Evolutionary conservation across 345 rosid genomes (phyloP).

Genomic region (Rhizophora mangle): DNA sequence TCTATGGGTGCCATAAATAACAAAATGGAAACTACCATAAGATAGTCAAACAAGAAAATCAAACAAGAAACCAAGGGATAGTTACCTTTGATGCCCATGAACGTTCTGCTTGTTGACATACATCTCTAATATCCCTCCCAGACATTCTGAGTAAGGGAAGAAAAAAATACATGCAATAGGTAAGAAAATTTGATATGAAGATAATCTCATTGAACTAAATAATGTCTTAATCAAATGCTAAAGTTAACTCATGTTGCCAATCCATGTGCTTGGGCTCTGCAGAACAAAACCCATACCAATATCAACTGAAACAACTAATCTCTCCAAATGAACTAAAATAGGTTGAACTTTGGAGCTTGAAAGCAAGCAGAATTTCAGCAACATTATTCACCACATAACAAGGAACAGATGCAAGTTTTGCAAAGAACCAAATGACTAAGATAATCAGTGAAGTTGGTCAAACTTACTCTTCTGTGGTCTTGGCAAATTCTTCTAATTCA

Average conservation of each 20-base stretch:
- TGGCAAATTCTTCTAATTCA: constrained; percentile 67
- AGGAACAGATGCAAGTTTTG: neutral
- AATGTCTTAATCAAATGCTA: neutral
- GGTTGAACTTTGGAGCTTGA: neutral
- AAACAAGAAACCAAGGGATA: neutral
- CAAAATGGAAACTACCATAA: neutral
- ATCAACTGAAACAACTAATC: neutral
- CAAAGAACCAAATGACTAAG: neutral
- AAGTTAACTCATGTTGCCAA: neutral
- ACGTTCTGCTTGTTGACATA: constrained; percentile 92
- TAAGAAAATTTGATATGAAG: neutral
- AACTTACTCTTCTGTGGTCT: constrained; percentile 56
- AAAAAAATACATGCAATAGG: neutral
- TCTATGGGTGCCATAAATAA: constrained; percentile 30
- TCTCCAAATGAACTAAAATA: constrained; percentile 1
- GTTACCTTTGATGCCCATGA: constrained; percentile 89
- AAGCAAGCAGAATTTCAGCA: neutral
- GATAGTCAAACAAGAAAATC: neutral
- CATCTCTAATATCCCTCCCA: constrained; percentile 82
- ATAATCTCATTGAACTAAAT: too few species aligned
- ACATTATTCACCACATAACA: neutral
- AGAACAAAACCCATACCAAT: neutral
- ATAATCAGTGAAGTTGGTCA: neutral
- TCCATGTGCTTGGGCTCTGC: neutral
- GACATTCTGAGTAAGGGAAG: constrained; percentile 58